A percentile compares a stretch with the other conserved stretches of the same genome.
phyloP scores from a whole-genome alignment of 2,329 filamentous ascomycete genomes.

The Aphanocladium album region DNA sequence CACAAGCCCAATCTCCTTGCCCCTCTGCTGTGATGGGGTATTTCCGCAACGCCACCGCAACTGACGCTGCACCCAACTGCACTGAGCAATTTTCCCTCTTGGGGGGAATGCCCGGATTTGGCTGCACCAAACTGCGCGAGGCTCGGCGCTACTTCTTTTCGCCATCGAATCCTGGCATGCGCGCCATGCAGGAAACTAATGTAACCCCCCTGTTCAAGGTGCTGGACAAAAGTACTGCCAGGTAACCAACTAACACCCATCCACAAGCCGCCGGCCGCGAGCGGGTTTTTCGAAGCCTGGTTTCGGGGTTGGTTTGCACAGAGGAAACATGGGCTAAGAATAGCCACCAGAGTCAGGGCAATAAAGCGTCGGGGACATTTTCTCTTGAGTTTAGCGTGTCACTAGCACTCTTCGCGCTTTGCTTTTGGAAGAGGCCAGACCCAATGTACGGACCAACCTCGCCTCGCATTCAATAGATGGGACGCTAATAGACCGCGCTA shows the following conservation, averaged over 20 bases:
- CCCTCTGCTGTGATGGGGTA: background rate
- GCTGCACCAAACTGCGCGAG: background rate
- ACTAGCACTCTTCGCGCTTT: background rate
- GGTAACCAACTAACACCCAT: background rate
- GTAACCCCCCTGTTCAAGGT: background rate
- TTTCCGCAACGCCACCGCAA: background rate
- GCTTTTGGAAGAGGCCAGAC: background rate
- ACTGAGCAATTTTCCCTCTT: background rate
- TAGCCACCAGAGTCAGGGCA: background rate
- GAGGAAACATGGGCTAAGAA: background rate
- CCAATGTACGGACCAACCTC: background rate
- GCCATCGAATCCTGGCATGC: background rate
- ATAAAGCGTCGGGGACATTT: background rate
- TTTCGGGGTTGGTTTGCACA: background rate
- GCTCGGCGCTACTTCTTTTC: background rate
- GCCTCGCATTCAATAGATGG: background rate
- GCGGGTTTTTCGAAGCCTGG: background rate
- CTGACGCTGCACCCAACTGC: background rate
- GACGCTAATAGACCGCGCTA: background rate
- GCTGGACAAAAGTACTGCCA: background rate
- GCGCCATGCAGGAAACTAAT: background rate
- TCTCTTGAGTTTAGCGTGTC: background rate
- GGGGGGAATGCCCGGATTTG: background rate
- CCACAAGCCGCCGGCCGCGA: background rate
- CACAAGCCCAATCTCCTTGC: background rate